These are phyloP conservation scores for Gossypium raimondii DNA, from an alignment of 345 rosid genomes.

Conservation along the genomic window DNA sequence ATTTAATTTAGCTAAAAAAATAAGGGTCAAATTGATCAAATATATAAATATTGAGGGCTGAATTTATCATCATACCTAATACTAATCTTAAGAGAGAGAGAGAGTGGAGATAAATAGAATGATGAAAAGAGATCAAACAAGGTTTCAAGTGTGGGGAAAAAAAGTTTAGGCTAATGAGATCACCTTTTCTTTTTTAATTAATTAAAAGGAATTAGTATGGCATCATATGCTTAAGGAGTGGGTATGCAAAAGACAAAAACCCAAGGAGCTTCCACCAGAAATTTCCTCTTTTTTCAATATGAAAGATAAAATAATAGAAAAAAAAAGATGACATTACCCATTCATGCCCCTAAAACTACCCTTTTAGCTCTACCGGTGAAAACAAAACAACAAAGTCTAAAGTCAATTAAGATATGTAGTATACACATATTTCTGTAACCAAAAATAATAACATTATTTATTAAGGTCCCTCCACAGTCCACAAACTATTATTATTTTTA, in stretches of 20 bases:
- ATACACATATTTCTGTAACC: background rate
- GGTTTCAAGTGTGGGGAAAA: slow-evolving; percentile 10
- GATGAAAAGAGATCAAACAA: slow-evolving; percentile 14
- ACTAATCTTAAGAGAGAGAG: slow-evolving; percentile 6
- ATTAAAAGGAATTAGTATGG: slow-evolving; percentile 40
- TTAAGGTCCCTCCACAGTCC: background rate
- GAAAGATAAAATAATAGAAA: background rate
- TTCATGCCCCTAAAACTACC: no score
- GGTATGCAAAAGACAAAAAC: slow-evolving; percentile 33
- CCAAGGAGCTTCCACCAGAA: slow-evolving; percentile 16
- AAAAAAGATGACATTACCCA: background rate
- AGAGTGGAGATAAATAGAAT: slow-evolving; percentile 16
- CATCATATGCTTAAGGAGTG: slow-evolving; percentile 25
- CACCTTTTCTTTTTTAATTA: slow-evolving; percentile 22
- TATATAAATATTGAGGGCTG: no score
- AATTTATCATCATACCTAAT: background rate
- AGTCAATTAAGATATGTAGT: no score
- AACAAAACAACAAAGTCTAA: no score
- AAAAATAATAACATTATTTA: background rate
- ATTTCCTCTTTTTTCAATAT: background rate
- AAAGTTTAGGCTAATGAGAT: slow-evolving; percentile 22
- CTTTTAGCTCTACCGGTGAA: no score
- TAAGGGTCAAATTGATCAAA: no score
- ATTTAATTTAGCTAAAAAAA: no score
- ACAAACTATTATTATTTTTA: background rate